phyloP scores from a whole-genome alignment of 441 rosid genomes.

The Pelargonium citronellum region DNA sequence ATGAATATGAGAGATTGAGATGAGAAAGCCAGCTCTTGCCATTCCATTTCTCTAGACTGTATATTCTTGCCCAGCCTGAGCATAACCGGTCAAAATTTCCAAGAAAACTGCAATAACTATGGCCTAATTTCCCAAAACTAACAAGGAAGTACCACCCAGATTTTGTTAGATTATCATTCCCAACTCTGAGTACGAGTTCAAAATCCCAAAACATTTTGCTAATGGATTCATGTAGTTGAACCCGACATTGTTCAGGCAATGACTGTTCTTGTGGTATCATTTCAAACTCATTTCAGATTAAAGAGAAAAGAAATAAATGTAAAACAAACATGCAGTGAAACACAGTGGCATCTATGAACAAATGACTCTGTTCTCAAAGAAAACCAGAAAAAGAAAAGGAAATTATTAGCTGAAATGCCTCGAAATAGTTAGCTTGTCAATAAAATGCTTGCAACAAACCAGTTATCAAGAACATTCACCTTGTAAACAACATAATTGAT shows the following conservation, averaged over 20 bases:
- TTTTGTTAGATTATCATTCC: not conserved
- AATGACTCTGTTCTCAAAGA: not conserved
- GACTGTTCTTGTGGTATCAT: too few relatives aligned
- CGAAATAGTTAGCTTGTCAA: not conserved
- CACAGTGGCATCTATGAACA: not conserved
- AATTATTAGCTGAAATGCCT: constrained; percentile 4
- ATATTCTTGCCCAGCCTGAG: not conserved
- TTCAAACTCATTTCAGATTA: not conserved
- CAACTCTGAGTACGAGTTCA: too few relatives aligned
- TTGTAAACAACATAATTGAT: constrained; percentile 87
- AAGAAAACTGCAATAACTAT: not conserved
- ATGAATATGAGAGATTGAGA: constrained; percentile 1
- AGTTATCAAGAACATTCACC: constrained; percentile 41
- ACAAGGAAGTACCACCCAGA: not conserved
- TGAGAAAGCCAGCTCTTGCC: not conserved
- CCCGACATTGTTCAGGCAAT: too few relatives aligned
- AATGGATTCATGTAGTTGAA: too few relatives aligned
- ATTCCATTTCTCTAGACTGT: not conserved
- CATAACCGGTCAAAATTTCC: not conserved
- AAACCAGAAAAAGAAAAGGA: not conserved
- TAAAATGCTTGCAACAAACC: constrained; percentile 9
- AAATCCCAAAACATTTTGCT: too few relatives aligned
- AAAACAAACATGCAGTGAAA: not conserved
- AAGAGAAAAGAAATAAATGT: not conserved
- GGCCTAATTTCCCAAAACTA: not conserved